These are phyloP conservation scores for Curvularia sp. DNA, from an alignment of 2,329 filamentous ascomycete genomes.

Conservation along the genomic window DNA sequence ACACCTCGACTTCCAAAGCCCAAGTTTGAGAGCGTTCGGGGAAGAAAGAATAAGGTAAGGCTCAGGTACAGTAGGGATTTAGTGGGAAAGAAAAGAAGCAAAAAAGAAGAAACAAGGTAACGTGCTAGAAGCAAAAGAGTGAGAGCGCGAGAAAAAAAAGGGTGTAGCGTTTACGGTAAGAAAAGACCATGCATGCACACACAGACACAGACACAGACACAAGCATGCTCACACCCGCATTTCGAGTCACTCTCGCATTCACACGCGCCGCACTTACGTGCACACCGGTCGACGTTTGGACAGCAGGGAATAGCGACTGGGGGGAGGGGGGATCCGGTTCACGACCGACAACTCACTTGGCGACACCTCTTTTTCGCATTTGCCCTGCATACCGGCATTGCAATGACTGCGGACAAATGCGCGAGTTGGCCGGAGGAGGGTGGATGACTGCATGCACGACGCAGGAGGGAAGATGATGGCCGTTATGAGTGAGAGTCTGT, in stretches of 20 bases:
- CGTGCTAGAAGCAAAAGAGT: too few relatives aligned
- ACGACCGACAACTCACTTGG: slow-evolving; percentile 10
- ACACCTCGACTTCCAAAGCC: too few relatives aligned
- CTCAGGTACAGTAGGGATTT: too few relatives aligned
- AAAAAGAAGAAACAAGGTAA: too few relatives aligned
- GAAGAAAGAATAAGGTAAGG: too few relatives aligned
- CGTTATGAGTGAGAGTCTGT: neutral
- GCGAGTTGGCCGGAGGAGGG: neutral
- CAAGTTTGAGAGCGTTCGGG: too few relatives aligned
- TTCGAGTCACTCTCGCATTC: neutral
- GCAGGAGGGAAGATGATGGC: slow-evolving; percentile 2
- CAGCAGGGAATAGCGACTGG: neutral
- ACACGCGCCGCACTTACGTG: neutral
- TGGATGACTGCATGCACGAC: neutral
- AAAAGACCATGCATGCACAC: neutral
- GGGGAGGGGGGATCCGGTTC: slow-evolving; percentile 13
- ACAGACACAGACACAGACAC: neutral
- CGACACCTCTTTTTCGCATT: slow-evolving; percentile 4
- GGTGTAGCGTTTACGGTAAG: too few relatives aligned
- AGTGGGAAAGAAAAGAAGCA: too few relatives aligned
- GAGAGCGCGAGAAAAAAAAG: too few relatives aligned
- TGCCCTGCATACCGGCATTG: slow-evolving; percentile 12
- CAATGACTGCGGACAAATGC: neutral
- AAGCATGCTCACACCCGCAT: neutral
- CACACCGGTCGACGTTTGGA: slow-evolving; percentile 13